These are phyloP conservation scores for Solanum pimpinellifolium DNA, from an alignment of 257 asterid genomes.

Conservation along the genomic window DNA sequence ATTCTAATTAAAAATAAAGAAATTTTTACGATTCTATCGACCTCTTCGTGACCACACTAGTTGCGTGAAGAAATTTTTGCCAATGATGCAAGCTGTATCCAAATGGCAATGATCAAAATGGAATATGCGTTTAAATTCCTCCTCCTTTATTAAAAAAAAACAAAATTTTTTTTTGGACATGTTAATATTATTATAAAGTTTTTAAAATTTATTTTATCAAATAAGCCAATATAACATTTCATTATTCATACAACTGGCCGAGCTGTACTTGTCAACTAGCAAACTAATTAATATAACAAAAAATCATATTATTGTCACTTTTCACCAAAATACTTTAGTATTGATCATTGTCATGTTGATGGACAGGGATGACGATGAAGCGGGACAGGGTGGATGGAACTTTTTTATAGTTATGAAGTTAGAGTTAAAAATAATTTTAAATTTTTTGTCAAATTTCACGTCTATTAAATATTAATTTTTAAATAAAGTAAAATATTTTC, in stretches of 20 bases:
- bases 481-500: no score
- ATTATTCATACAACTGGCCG: not conserved
- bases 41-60: not conserved
- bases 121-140: not conserved
- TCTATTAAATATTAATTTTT: no score
- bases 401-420: no score
- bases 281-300: not conserved
- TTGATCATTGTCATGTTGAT: not conserved
- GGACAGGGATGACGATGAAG: not conserved
- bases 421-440: no score
- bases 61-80: not conserved
- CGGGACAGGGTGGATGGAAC: fast-evolving
- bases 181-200: not conserved
- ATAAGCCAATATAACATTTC: not conserved
- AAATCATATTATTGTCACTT: not conserved
- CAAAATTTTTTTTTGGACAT: not conserved
- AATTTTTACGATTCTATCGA: not conserved
- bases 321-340: not conserved
- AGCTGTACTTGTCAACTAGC: not conserved
- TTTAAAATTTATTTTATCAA: not conserved
- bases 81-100: not conserved
- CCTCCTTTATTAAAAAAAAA: not conserved
- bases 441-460: no score
- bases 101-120: not conserved
- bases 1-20: not conserved